Base-by-base conservation (phyloP, 352 stramenopile genomes). In the Pythium brachiatum region DNA sequence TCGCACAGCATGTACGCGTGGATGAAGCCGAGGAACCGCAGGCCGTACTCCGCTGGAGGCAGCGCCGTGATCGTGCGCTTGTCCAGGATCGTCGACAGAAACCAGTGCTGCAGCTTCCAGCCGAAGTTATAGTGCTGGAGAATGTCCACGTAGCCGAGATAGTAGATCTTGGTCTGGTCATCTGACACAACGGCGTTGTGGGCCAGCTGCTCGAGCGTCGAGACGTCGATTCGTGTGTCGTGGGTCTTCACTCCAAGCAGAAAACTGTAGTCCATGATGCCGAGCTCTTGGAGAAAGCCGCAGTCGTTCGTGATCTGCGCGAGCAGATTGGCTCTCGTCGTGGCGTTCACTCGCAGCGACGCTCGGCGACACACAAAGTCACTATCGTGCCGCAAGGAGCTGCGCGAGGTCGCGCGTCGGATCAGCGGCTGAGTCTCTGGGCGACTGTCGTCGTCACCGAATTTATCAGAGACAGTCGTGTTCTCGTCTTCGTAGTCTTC, bases 221-320 rank as follows among this genome's bases (percentile, higher is more conserved):
- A 63, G 3, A 75, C 53, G 21, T 88, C 78, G 48, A 90, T 67
- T 7, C 63, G 66, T 21, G 64, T 53, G 32, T 75, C 71, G 55
- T 89, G 86, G 41, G 86, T 74, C 3, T 84, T 79, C 26, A 93
- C 89, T 5, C 86, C 86, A 2, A 95, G 68, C 44, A 95, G 65
- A 34, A 79, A 95, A 59, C 86, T 95, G 62, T 95, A 95, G 60
- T 95, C 86, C 83, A 95, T 95, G 56, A 95, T 93, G 15, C 83
- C 84, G 32, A 95, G 72, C 53, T 93, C 83, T 56, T 95, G 86
- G 0, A 93, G 73, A 59, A 94, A 94, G 7, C 83, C 86, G 18
- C 81, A 92, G 71, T 94, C 86, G 51, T 78, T 90, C 23, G 83
- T 94, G 48, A 94, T 82, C 31, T 94, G 86, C 3, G 83, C 83